These are phyloP conservation scores for Setomelanomma holmii DNA, from an alignment of 2,329 filamentous ascomycete species.

Conservation along the genomic window DNA sequence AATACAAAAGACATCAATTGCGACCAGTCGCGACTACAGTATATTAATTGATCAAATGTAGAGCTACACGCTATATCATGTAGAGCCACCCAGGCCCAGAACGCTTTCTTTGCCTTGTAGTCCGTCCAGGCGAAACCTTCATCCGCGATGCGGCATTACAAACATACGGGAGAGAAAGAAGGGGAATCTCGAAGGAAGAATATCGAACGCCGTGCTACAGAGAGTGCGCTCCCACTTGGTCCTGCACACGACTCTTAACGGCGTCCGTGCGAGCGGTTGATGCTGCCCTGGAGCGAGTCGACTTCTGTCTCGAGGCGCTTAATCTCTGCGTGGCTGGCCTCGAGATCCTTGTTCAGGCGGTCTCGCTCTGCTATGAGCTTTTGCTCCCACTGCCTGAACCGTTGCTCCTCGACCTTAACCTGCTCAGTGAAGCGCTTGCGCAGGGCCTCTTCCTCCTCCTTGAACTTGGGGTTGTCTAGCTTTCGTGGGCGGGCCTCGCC, in stretches of 20 bases:
- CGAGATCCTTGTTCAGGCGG: constrained; percentile 98
- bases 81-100: constrained; percentile 18
- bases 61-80: constrained; percentile 27
- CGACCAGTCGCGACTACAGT: constrained; percentile 35
- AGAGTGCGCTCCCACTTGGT: background rate
- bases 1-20: background rate
- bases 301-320: constrained; percentile 92
- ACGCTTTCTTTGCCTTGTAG: constrained; percentile 10
- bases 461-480: constrained; percentile 99
- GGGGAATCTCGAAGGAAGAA: constrained; percentile 51
- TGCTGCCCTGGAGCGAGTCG: constrained; percentile 88
- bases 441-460: constrained; percentile 98
- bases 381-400: constrained; percentile 99
- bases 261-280: constrained; percentile 89
- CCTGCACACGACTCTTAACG: constrained; percentile 63
- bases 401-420: constrained; percentile 99
- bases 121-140: constrained; percentile 2
- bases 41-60: constrained; percentile 39
- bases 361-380: constrained; percentile 99
- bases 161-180: constrained; percentile 50
- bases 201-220: constrained; percentile 27
- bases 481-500: constrained; percentile 96
- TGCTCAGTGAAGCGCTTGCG: constrained; percentile 99
- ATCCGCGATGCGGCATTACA: constrained; percentile 49
- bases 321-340: constrained; percentile 91